These are phyloP conservation scores for Yueomyces sp. DNA, from an alignment of 805 yeast species.

Conservation along the genomic window DNA sequence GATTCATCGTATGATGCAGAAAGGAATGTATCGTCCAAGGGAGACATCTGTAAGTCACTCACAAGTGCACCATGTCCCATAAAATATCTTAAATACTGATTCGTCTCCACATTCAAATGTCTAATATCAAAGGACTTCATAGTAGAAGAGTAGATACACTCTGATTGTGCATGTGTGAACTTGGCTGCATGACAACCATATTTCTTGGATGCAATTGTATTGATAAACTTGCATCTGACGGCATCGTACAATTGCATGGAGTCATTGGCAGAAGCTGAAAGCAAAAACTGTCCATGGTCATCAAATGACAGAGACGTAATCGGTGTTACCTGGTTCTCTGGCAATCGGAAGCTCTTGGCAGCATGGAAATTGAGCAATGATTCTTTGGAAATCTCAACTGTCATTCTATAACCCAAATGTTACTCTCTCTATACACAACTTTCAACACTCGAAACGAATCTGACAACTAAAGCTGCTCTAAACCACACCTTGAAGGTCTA, in stretches of 20 bases:
- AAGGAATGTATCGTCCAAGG: slow-evolving; percentile 48
- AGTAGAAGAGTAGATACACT: slow-evolving; percentile 76
- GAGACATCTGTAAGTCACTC: slow-evolving; percentile 57
- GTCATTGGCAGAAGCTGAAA: slow-evolving; percentile 72
- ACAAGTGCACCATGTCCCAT: slow-evolving; percentile 77
- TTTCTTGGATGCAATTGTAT: slow-evolving; percentile 69
- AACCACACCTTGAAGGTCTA: too few relatives aligned
- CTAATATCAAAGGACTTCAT: slow-evolving; percentile 64
- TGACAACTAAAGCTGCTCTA: too few relatives aligned
- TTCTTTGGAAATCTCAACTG: slow-evolving; percentile 15
- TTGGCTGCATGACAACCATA: slow-evolving; percentile 84
- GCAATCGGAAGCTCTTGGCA: slow-evolving; percentile 39
- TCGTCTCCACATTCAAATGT: slow-evolving; percentile 62
- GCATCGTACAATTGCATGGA: slow-evolving; percentile 73
- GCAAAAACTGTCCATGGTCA: slow-evolving; percentile 63
- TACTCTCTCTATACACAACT: too few relatives aligned
- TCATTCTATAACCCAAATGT: slow-evolving; percentile 2
- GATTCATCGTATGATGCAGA: slow-evolving; percentile 67
- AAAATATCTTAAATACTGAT: slow-evolving; percentile 73
- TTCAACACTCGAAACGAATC: too few relatives aligned
- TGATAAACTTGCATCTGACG: slow-evolving; percentile 51
- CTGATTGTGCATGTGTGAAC: slow-evolving; percentile 62
- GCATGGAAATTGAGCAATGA: slow-evolving; percentile 22
- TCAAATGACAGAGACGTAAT: slow-evolving; percentile 68
- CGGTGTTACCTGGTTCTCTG: slow-evolving; percentile 35